These are phyloP conservation scores for Dioscorea cayenensis DNA, from an alignment of 116 monocot species.

Conservation along the genomic window DNA sequence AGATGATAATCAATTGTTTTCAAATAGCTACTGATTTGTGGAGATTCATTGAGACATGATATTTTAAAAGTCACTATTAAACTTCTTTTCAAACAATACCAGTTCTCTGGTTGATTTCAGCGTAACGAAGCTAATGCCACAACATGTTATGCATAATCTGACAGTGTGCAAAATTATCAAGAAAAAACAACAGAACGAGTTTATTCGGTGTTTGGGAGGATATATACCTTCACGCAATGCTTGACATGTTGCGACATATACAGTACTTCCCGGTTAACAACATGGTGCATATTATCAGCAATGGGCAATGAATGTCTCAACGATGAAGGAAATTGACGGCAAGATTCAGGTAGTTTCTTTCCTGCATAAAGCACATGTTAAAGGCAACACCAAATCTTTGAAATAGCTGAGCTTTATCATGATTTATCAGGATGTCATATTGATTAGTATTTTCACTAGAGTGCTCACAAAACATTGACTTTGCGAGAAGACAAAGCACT, in stretches of 20 bases:
- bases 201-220: background rate
- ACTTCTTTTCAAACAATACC: too few species aligned
- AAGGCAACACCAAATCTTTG: background rate
- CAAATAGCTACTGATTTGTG: too few species aligned
- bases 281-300: background rate
- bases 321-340: background rate
- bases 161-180: background rate
- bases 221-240: background rate
- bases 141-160: too few species aligned
- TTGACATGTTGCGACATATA: background rate
- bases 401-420: background rate
- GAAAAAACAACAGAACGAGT: background rate
- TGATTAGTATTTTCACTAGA: too few species aligned
- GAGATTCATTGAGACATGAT: too few species aligned
- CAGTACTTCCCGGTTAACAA: background rate
- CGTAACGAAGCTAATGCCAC: too few species aligned
- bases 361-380: background rate
- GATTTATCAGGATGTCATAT: too few species aligned
- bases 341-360: background rate
- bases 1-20: too few species aligned
- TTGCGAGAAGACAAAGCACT: too few species aligned
- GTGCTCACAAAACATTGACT: too few species aligned
- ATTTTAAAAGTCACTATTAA: too few species aligned
- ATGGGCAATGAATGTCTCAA: background rate
- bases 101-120: too few species aligned